Base-by-base conservation (phyloP, 306 rosid genomes). In the Prunus davidiana region DNA sequence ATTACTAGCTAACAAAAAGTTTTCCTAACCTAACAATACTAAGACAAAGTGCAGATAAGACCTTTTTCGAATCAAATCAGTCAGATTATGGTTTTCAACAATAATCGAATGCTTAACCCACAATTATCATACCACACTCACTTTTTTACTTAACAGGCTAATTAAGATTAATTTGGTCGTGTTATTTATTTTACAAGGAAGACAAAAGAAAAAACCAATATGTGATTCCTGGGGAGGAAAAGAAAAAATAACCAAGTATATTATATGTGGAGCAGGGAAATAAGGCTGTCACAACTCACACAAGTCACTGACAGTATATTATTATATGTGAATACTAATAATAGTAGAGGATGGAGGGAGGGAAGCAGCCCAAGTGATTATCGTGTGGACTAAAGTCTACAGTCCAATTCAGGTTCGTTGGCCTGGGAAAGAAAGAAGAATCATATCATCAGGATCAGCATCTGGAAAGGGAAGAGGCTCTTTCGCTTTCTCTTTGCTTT, bases 1-100 rank as follows among this genome's bases (percentile, higher is more conserved):
- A 46, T 43, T 51, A 20, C 32, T 58, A 22, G 28, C 43, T 19
- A 38, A 38, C 74, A 20, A 45, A 58, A 58, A 43, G 45, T 18
- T 20, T 2, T 28, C 5, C n/a, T n/a, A n/a, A n/a, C 43, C 64
- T 2, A 5, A 3, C 24, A 13, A 8, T 15, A 70, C 12, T 47
- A 68, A 15, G 19, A 58, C 24, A 47, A 72, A 72, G 51, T 54
- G 67, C 38, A 72, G 82, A 64, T 54, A 72, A 79, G 68, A 66
- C 30, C 32, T 10, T 45, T 79, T 38, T 64, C 68, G 46, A 19
- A 77, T 69, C 51, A 16, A 77, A 57, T 43, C 25, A 32, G 6
- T 32, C 38, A 32, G 38, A 32, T 32, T 32, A 32, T 32, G 38
- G 38, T 32, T 32, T 32, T n/a, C 15, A 8, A 20, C 64, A 7